phyloP scores from a whole-genome alignment of 2,329 filamentous ascomycete genomes.

The Cytospora chrysosperma region DNA sequence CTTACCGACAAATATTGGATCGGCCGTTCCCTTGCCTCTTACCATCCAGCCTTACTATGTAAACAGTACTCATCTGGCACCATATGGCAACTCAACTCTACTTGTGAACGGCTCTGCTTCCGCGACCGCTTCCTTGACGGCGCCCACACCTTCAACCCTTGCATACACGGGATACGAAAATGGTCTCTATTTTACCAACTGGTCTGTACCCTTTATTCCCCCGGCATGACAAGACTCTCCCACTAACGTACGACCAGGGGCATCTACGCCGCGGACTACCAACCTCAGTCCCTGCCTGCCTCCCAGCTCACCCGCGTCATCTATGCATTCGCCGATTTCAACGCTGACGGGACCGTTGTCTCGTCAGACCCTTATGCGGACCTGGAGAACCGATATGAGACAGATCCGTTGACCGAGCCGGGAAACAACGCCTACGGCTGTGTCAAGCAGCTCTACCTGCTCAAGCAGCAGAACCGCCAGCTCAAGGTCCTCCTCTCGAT shows the following conservation, averaged over 20 bases:
- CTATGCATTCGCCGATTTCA: constrained; percentile 55
- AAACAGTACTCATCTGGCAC: neutral
- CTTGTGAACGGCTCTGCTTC: neutral
- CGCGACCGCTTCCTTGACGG: constrained; percentile 2
- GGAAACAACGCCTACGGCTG: constrained; percentile 70
- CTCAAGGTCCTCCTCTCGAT: constrained; percentile 79
- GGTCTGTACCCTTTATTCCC: constrained; percentile 37
- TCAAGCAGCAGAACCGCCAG: constrained; percentile 74
- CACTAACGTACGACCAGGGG: constrained; percentile 33
- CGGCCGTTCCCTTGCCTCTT: neutral
- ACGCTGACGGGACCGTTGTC: constrained; percentile 44
- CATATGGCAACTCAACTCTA: constrained; percentile 4
- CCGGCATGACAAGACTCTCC: neutral
- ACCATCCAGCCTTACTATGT: neutral
- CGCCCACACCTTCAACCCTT: neutral
- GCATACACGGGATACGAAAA: constrained; percentile 34
- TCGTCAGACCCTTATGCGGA: constrained; percentile 65
- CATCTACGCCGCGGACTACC: constrained; percentile 47
- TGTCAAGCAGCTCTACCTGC: constrained; percentile 71
- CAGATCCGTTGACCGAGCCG: constrained; percentile 59
- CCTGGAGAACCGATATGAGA: constrained; percentile 64
- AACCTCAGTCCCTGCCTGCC: constrained; percentile 66
- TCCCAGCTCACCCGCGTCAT: constrained; percentile 73
- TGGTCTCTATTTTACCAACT: constrained; percentile 55
- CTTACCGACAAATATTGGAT: neutral